Base-by-base conservation (phyloP, 164 flowering plant species). In the Houttuynia cordata region DNA sequence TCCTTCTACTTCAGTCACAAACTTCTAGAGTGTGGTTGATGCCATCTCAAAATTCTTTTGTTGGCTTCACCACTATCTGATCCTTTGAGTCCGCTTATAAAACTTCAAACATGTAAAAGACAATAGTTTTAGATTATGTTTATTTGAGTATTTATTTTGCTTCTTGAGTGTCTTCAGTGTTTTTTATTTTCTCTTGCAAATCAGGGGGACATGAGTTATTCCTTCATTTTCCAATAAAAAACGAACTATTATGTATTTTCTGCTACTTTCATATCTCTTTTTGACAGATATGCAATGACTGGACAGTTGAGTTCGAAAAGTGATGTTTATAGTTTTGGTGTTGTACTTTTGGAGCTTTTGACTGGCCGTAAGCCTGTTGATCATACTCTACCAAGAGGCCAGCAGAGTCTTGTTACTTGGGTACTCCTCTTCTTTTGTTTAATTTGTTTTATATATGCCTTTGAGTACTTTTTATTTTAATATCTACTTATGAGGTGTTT, bases 391-490 rank as follows among this genome's bases (percentile, higher is more conserved):
- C 96, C 96, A 19, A 79, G 93, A 39, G 93, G 93, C 51, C 96
- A 86, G 70, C 96, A 88, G 74, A 84, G 91, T 71, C 93, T 88
- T 64, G 88, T 88, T 65, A 84, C 96, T 65, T 86, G 96, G 96
- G 96, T 88, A 81, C 39, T 24, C 20, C 57, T 18, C 2, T 12
- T 8, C 22, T 60, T 60, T 8, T 4, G 9, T 24, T 49, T 47
- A 40, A 15, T 45, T 14, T 50, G 41, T 0, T 23, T 60, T 60
- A 42, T 23, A 12, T 10, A 21, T 9, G 15, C 22, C 1, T 13
- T 57, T 30, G 41, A n/a, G 7, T 15, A 12, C 50, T 40, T 51
- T 24, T 12, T n/a, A n/a, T n/a, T n/a, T n/a, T 49, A 14, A 14
- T 19, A 49, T 49, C 51, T 49, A 14, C 51, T 49, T 49, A 18